These are phyloP conservation scores for Talaromyces sp. DNA, from an alignment of 2,329 filamentous ascomycete species.

Conservation along the genomic window DNA sequence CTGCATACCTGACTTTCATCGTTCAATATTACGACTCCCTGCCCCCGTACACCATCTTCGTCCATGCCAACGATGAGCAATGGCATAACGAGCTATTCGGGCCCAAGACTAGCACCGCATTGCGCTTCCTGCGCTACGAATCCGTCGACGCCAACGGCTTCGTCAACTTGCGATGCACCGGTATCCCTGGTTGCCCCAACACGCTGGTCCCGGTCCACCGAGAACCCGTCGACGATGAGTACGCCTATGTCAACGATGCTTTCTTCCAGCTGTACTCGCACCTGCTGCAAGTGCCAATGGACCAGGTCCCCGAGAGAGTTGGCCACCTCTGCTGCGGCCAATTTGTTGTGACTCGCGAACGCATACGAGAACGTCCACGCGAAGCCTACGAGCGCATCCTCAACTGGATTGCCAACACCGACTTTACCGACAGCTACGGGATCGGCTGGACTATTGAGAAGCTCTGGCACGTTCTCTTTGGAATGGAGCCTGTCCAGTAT, in stretches of 20 bases:
- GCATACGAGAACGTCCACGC: constrained; percentile 21
- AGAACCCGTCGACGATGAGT: constrained; percentile 19
- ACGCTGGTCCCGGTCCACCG: constrained; percentile 29
- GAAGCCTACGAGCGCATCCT: constrained; percentile 28
- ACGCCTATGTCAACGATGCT: constrained; percentile 8
- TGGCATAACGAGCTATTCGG: constrained; percentile 53
- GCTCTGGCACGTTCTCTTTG: constrained; percentile 30
- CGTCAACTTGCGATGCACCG: constrained; percentile 34
- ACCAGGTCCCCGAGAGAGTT: constrained; percentile 21
- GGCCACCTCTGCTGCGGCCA: constrained; percentile 31
- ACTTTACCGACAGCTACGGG: constrained; percentile 23
- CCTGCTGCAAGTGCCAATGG: constrained; percentile 8
- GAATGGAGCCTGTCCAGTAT: constrained; percentile 21
- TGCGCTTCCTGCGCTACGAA: constrained; percentile 28
- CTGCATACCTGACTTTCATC: constrained; percentile 58
- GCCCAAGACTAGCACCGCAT: constrained; percentile 21
- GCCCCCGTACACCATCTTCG: constrained; percentile 55
- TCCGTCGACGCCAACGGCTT: constrained; percentile 35
- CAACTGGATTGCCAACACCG: constrained; percentile 25
- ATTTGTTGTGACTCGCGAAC: constrained; percentile 28
- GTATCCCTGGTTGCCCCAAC: constrained; percentile 32
- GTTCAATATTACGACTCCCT: constrained; percentile 57
- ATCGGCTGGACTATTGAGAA: constrained; percentile 28
- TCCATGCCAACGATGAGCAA: constrained; percentile 53
- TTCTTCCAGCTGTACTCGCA: constrained; percentile 11